Evolutionary conservation across 257 asterid genomes (phyloP).

Genomic region (Anisodus tanguticus): DNA sequence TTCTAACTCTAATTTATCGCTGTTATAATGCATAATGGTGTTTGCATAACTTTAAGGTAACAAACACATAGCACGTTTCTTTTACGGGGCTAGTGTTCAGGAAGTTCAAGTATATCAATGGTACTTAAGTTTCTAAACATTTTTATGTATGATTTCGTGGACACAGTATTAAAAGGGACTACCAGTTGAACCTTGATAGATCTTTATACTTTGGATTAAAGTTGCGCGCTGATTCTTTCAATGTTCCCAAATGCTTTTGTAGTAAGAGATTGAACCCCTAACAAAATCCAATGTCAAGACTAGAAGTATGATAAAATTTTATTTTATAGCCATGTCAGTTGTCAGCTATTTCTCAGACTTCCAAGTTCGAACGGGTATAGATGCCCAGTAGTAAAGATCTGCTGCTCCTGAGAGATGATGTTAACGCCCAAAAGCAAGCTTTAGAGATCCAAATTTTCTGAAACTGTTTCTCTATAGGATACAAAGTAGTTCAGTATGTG

Average conservation of each 20-base stretch:
- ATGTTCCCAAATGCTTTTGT: conserved; percentile 5
- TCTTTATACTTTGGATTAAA: background rate
- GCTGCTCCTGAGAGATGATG: conserved; percentile 16
- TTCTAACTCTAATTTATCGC: background rate
- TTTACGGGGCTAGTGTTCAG: background rate
- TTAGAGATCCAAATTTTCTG: background rate
- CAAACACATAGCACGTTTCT: background rate
- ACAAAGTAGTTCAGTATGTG: conserved; percentile 15
- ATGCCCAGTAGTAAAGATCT: background rate
- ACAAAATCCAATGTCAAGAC: background rate
- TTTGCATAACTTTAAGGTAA: background rate
- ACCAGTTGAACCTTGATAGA: conserved; percentile 3
- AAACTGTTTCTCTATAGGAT: background rate
- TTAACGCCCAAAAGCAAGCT: background rate
- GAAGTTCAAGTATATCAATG: background rate
- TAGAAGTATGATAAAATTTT: background rate
- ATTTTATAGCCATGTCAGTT: background rate
- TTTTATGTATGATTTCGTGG: background rate
- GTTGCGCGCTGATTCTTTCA: background rate
- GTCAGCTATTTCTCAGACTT: conserved; percentile 5
- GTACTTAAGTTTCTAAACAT: background rate
- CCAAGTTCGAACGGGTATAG: background rate
- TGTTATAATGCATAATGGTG: background rate
- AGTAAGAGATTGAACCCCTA: background rate
- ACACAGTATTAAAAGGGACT: background rate